Evolutionary conservation across 495 filamentous ascomycete species (phyloP).

Genomic region (Cudoniella acicularis): DNA sequence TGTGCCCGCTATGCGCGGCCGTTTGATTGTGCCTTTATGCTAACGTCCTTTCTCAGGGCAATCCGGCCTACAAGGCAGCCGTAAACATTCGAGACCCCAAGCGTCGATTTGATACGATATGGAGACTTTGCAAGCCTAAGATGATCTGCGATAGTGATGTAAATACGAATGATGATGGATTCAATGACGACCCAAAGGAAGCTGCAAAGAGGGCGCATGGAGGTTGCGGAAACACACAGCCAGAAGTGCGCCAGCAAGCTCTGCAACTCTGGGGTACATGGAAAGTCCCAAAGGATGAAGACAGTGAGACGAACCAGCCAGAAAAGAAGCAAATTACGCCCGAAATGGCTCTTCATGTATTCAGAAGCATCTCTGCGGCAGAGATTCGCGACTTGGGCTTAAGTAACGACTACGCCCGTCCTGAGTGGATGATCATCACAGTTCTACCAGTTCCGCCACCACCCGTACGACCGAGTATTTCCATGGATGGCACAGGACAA

Average conservation of each 20-base stretch:
- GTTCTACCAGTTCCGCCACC: conserved; percentile 94
- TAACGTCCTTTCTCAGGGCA: conserved; percentile 67
- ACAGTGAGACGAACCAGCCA: conserved; percentile 59
- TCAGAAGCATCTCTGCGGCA: conserved; percentile 72
- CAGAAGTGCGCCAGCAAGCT: conserved; percentile 78
- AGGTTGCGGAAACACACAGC: conserved; percentile 89
- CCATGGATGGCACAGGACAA: conserved; percentile 80
- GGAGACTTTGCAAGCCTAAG: conserved; percentile 83
- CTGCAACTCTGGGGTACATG: conserved; percentile 77
- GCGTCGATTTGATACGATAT: conserved; percentile 83
- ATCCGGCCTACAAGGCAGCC: conserved; percentile 76
- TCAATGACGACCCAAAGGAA: conserved; percentile 45
- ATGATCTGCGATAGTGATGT: conserved; percentile 73
- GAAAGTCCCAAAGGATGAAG: conserved; percentile 70
- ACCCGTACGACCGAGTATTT: conserved; percentile 92
- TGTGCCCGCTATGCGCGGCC: conserved; percentile 42
- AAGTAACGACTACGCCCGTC: conserved; percentile 88
- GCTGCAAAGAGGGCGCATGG: conserved; percentile 57
- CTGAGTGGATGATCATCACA: conserved; percentile 97
- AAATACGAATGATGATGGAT: conserved; percentile 59
- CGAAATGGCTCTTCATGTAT: conserved; percentile 75
- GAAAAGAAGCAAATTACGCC: conserved; percentile 88
- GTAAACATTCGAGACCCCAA: conserved; percentile 85
- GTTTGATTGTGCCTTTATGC: conserved; percentile 51
- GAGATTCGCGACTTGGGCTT: conserved; percentile 85